Evolutionary conservation across 768 basidiomycete species (phyloP).

Genomic region (Macrolepiota fuliginosa): DNA sequence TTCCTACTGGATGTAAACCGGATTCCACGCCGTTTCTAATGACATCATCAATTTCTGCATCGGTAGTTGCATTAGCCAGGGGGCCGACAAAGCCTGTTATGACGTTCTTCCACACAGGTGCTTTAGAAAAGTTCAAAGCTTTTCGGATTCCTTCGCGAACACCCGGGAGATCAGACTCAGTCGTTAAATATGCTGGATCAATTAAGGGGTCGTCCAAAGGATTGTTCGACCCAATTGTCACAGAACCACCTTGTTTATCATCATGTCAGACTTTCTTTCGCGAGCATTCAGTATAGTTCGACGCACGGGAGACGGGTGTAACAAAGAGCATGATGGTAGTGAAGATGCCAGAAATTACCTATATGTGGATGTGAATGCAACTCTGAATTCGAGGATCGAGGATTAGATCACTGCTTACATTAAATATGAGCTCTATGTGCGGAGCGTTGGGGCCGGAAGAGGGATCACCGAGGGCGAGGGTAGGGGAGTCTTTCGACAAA

Average conservation of each 20-base stretch:
- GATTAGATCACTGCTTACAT: not conserved
- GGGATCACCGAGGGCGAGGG: conserved; percentile 5
- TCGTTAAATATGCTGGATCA: conserved; percentile 8
- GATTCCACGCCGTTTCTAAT: conserved; percentile 20
- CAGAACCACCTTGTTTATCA: conserved; percentile 16
- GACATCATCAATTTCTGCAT: conserved; percentile 14
- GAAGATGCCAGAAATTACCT: conserved; percentile 20
- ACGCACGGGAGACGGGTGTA: conserved; percentile 26
- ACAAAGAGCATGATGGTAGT: conserved; percentile 19
- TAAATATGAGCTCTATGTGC: conserved; percentile 11
- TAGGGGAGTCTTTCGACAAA: conserved; percentile 5
- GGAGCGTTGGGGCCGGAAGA: conserved; percentile 13
- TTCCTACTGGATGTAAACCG: conserved; percentile 30
- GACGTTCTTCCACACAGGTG: conserved; percentile 18
- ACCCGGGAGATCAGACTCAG: conserved; percentile 12
- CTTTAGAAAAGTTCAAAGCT: conserved; percentile 17
- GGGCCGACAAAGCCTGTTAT: conserved; percentile 11
- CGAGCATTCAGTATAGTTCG: not conserved
- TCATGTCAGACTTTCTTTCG: not conserved
- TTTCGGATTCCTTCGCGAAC: conserved; percentile 20
- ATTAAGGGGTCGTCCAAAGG: conserved; percentile 25
- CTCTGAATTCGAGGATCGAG: not conserved
- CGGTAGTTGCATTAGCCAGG: conserved; percentile 12
- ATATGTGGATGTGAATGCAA: not conserved
- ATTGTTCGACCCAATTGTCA: conserved; percentile 19